Conservation (phyloP, 441 rosid species). For the Eruca vesicaria region DNA sequence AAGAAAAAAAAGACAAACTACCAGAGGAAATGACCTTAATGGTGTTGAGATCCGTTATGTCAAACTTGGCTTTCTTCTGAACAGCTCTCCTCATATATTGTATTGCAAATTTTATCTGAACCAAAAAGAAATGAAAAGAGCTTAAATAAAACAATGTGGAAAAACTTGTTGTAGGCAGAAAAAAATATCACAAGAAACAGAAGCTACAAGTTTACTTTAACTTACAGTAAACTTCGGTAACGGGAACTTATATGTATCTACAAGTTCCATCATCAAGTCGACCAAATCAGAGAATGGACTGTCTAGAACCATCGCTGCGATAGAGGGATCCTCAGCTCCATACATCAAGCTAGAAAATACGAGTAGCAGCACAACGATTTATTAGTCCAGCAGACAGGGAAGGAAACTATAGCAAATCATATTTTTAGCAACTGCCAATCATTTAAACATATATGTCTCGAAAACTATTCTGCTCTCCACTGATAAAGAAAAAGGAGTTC, state of each 20-base stretch:
- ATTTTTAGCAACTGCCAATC: not conserved
- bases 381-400: not conserved
- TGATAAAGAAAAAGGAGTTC: no score
- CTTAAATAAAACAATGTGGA: not conserved
- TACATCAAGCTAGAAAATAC: slow-evolving; percentile 75
- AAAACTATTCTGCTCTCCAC: no score
- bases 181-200: not conserved
- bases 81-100: slow-evolving; percentile 86
- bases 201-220: not conserved
- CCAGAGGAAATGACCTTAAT: slow-evolving; percentile 58
- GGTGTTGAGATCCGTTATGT: slow-evolving; percentile 75
- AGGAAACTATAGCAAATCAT: not conserved
- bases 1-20: slow-evolving; percentile 5
- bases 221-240: slow-evolving; percentile 98
- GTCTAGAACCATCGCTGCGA: slow-evolving; percentile 97
- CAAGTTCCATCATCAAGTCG: slow-evolving; percentile 98
- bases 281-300: slow-evolving; percentile 98
- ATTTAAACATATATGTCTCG: no score
- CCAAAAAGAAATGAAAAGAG: slow-evolving; percentile 9
- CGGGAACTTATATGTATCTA: slow-evolving; percentile 81
- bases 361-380: not conserved
- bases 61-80: slow-evolving; percentile 92
- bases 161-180: not conserved
- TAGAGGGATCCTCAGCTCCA: slow-evolving; percentile 97
- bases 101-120: slow-evolving; percentile 89